phyloP scores from a whole-genome alignment of 192 early-diverging fungal genomes.

The Dissophora globulifera region DNA sequence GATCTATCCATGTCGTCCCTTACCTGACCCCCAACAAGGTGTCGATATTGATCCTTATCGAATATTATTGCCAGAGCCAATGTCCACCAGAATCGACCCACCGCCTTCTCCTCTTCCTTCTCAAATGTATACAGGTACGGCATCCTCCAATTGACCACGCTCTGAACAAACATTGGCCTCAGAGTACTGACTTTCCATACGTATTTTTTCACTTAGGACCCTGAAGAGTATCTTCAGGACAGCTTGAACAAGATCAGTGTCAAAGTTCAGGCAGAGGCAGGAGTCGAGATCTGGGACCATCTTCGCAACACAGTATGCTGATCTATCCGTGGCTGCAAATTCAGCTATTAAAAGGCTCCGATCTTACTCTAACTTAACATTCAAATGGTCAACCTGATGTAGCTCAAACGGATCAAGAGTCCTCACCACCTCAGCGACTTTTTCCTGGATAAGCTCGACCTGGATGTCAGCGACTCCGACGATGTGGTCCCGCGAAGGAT shows the following conservation, averaged over 20 bases:
- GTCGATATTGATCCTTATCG: constrained; percentile 34
- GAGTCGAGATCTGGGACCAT: constrained; percentile 5
- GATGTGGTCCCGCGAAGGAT: not conserved
- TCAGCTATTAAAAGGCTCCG: no score
- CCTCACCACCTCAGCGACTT: constrained; percentile 30
- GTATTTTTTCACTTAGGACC: constrained; percentile 12
- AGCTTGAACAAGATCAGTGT: constrained; percentile 16
- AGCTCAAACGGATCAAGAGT: constrained; percentile 37
- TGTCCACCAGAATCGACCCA: constrained; percentile 2
- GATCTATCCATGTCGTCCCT: constrained; percentile 24
- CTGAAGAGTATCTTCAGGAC: constrained; percentile 29
- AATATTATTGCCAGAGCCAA: constrained; percentile 28
- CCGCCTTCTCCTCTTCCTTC: constrained; percentile 15
- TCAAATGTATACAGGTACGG: constrained; percentile 40
- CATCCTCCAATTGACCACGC: no score
- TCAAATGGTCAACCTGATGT: not conserved
- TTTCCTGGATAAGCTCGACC: constrained; percentile 19
- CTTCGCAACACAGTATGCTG: constrained; percentile 9
- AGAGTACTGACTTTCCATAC: not conserved
- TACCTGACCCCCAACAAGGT: constrained; percentile 46
- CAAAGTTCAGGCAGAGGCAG: constrained; percentile 1
- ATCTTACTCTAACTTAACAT: not conserved
- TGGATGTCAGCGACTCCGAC: not conserved
- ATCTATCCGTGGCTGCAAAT: not conserved
- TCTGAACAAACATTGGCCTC: no score